phyloP scores from a whole-genome alignment of 441 rosid species.

The Biscutella laevigata region DNA sequence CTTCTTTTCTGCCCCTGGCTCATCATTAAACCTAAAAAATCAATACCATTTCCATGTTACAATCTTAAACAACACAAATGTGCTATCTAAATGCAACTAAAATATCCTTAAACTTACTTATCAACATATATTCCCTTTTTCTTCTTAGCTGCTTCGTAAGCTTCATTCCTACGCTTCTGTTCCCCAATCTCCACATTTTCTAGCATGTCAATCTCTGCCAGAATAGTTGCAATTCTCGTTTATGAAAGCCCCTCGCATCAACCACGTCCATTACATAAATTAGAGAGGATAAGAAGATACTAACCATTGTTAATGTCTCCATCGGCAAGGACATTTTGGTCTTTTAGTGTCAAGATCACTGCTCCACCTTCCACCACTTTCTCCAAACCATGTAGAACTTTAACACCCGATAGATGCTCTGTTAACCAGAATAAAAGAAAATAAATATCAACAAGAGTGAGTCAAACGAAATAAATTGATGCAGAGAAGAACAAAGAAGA shows the following conservation, averaged over 20 bases:
- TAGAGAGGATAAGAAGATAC: slow-evolving; percentile 14
- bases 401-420: slow-evolving; percentile 80
- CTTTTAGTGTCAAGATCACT: slow-evolving; percentile 91
- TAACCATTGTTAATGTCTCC: slow-evolving; percentile 86
- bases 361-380: slow-evolving; percentile 96
- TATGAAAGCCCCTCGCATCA: slow-evolving; percentile 24
- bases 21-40: slow-evolving; percentile 69
- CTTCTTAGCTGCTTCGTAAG: slow-evolving; percentile 89
- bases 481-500: background rate
- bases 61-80: slow-evolving; percentile 8
- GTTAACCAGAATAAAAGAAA: slow-evolving; percentile 20
- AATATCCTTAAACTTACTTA: slow-evolving; percentile 45
- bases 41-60: slow-evolving; percentile 9
- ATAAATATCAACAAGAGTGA: slow-evolving; percentile 8
- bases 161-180: slow-evolving; percentile 82
- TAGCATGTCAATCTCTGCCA: slow-evolving; percentile 88
- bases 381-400: slow-evolving; percentile 87
- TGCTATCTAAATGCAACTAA: slow-evolving; percentile 3
- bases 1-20: slow-evolving; percentile 65
- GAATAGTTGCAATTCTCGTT: slow-evolving; percentile 32
- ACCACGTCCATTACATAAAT: slow-evolving; percentile 10
- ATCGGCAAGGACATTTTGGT: slow-evolving; percentile 76
- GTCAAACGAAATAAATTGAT: slow-evolving; percentile 4
- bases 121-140: slow-evolving; percentile 72
- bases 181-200: slow-evolving; percentile 98